Evolutionary conservation across 805 yeast species (phyloP), one percentile per base, ranked within the genome.

Genomic region (Middelhovenomyces tepae): DNA sequence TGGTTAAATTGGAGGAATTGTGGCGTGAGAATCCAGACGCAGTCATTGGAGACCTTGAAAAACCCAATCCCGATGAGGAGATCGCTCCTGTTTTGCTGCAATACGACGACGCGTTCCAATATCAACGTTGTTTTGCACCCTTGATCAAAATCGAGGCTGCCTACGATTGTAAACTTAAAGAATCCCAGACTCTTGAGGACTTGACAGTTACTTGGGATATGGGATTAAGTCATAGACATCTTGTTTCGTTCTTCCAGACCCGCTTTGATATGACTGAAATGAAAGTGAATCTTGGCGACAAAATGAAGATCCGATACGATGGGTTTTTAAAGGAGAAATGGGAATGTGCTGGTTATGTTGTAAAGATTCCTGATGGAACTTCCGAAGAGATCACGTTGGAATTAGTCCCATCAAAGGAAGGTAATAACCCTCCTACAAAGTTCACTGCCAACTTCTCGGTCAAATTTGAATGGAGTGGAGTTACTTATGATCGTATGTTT

Each of bases 381-480:
- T 72, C 71, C 30, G 87, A 78, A 42, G 77, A 73, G 33, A 78
- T 78, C 47, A 78, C 87, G 1, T 57, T 85, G 30, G 94, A 85
- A 53, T 62, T 86, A 40, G n/a, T n/a, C n/a, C n/a, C n/a, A n/a
- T n/a, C n/a, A n/a, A 58, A 54, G 27, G 61, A 71, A 2, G 49
- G 55, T 9, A 63, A 59, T 15, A 50, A 39, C 2, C 49, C 56
- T 2, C 82, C 85, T 1, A 70, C 77, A 2, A 65, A 76, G 39
- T 51, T 70, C 23, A 67, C 70, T 2, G 65, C 73, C 4, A 83
- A 78, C 15, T 87, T 83, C 53, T 73, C 87, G 1, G 86, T 87
- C 1, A 89, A 83, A 46, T 80, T 84, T 51, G 83, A 81, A 33
- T 87, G 95, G 95, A 81, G 81, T 45, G 91, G 89, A 10, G 75